These are phyloP conservation scores for Tetraselmis chui DNA, from an alignment of 139 green algal genomes.

Conservation along the genomic window DNA sequence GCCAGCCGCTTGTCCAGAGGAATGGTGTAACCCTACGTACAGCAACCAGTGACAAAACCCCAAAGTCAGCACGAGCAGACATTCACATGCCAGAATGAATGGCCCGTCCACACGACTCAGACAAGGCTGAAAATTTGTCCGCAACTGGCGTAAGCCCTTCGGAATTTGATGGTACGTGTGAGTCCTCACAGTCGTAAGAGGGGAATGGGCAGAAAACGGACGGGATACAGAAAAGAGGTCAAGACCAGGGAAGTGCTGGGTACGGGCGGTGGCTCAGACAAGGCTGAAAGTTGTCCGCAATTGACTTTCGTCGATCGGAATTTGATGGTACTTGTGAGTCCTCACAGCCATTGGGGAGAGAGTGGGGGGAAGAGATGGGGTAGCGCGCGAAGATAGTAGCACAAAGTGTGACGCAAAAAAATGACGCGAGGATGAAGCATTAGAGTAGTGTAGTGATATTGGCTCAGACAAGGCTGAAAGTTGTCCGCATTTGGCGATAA, in stretches of 20 bases:
- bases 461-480: not conserved
- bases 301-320: not conserved
- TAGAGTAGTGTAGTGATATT: not conserved
- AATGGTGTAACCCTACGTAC: constrained; percentile 92
- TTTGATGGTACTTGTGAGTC: not conserved
- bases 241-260: not conserved
- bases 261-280: not conserved
- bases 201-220: no score
- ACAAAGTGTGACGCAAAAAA: no score
- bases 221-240: not conserved
- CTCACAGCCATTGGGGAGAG: not conserved
- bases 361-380: no score
- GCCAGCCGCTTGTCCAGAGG: constrained; percentile 98
- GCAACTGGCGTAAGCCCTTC: not conserved
- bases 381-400: no score
- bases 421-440: no score
- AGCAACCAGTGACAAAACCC: not conserved
- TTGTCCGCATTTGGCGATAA: not conserved
- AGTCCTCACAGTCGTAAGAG: not conserved
- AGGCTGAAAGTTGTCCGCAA: not conserved
- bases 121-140: not conserved
- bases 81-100: constrained; percentile 15
- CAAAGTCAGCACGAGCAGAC: not conserved
- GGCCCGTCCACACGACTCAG: no score
- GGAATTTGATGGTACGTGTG: not conserved